A percentile compares a stretch with the other conserved stretches of the same genome.
phyloP scores from a whole-genome alignment of 495 filamentous ascomycete species.

The Patellaria atrata region DNA sequence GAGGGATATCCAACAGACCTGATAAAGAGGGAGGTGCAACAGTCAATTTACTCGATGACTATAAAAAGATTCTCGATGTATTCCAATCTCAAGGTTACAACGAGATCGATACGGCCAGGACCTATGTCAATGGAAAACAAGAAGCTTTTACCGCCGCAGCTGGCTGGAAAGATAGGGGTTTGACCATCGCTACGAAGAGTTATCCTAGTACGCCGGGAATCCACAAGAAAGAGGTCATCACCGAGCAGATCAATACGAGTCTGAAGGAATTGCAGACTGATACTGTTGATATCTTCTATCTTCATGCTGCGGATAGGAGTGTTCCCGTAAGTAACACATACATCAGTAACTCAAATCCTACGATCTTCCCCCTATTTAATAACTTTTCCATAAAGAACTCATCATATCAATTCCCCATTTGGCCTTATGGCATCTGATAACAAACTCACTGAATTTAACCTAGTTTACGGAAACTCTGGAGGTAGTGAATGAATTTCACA shows the following conservation, averaged over 20 bases:
- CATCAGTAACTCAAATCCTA: no score
- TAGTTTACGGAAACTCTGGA: slow-evolving; percentile 62
- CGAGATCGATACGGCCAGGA: slow-evolving; percentile 46
- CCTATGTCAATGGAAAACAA: slow-evolving; percentile 60
- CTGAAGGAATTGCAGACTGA: slow-evolving; percentile 62
- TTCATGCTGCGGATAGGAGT: slow-evolving; percentile 68
- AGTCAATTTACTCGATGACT: slow-evolving; percentile 42
- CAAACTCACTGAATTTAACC: neutral
- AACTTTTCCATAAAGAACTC: no score
- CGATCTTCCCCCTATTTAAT: no score
- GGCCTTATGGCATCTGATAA: no score
- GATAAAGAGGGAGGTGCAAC: slow-evolving; percentile 42
- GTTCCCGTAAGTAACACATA: slow-evolving; percentile 19
- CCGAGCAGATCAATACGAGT: slow-evolving; percentile 45
- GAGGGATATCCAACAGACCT: slow-evolving; percentile 9
- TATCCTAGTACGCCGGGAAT: slow-evolving; percentile 47
- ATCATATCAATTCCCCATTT: no score
- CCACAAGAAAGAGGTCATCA: slow-evolving; percentile 47
- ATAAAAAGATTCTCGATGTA: slow-evolving; percentile 33
- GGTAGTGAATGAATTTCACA: slow-evolving; percentile 66
- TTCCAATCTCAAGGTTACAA: slow-evolving; percentile 43
- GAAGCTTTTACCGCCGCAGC: slow-evolving; percentile 69
- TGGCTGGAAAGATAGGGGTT: slow-evolving; percentile 64
- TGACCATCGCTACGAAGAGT: slow-evolving; percentile 74
- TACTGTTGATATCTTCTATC: slow-evolving; percentile 73